Base-by-base conservation (phyloP, 257 asterid species). In the Lycium barbarum region DNA sequence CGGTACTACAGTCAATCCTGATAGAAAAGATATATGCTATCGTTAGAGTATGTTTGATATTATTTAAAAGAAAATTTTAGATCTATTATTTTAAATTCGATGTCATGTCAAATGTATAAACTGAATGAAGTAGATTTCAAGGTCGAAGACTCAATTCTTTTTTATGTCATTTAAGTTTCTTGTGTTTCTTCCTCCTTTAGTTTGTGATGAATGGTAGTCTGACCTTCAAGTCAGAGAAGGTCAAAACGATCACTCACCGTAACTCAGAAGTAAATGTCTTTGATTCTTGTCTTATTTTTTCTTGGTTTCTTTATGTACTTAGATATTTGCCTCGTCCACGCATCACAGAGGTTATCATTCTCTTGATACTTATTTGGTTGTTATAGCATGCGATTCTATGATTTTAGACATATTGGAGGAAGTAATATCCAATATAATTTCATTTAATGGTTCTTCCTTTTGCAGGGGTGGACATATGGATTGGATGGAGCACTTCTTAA, bases 381-480 rank as follows among this genome's bases (percentile, higher is more conserved):
- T 33, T 38, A n/a, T n/a, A 43, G 55, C 17, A 18, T 18, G 54
- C 26, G 6, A 71, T 71, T 7, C 54, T 35, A 35, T 35, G 3
- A 35, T 8, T 70, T 70, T 40, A 18, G 55, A 40, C 55, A 18
- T 18, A 71, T 4, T 9, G 51, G 51, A 70, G 20, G 38, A 73
- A 73, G 10, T 49, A 13, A 12, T 7, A 13, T 74, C 80, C 2
- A 12, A 20, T 10, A 20, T 26, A 43, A 20, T 15, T 12, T 51
- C 13, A 49, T 74, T 12, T 74, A 0, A 12, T 10, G 0, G 0
- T 2, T 5, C 59, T 20, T 74, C 81, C 63, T 58, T 81, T 82
- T 86, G 59, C 80, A 95, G 98, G 97, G 95, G 2, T 95, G 99
- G 98, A 95, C 99, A 6, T 94, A 95, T 82, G 97, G 96, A 45